These are phyloP conservation scores for Thelephora ganbajun DNA, from an alignment of 768 basidiomycete genomes.

Conservation along the genomic window DNA sequence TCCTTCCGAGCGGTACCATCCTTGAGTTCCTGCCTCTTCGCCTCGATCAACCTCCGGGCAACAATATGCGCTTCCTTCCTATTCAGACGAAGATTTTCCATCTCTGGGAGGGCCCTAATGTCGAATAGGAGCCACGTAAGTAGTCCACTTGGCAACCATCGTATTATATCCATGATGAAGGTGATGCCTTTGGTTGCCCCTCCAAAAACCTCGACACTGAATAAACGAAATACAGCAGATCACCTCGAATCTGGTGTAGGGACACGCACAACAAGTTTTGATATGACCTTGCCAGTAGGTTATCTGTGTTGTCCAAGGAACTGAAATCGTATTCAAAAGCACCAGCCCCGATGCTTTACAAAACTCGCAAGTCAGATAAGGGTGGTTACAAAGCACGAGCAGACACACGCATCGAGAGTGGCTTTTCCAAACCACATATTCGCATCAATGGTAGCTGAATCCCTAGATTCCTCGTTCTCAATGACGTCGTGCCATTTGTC, in stretches of 20 bases:
- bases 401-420: neutral
- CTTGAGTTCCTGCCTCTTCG: constrained; percentile 31
- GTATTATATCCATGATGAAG: constrained; percentile 29
- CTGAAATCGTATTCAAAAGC: constrained; percentile 40
- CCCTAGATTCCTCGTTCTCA: neutral
- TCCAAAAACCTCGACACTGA: constrained; percentile 35
- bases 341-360: neutral
- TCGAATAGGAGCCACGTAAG: constrained; percentile 32
- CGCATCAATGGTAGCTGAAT: neutral
- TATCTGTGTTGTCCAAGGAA: constrained; percentile 31
- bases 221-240: too few species aligned
- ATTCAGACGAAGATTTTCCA: constrained; percentile 22
- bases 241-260: too few species aligned
- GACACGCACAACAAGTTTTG: constrained; percentile 27
- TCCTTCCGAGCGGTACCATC: constrained; percentile 37
- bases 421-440: neutral
- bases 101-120: constrained; percentile 26
- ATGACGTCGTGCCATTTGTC: neutral
- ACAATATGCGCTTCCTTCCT: constrained; percentile 17
- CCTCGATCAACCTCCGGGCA: constrained; percentile 31
- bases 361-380: neutral
- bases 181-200: constrained; percentile 31
- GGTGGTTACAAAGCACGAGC: too few species aligned
- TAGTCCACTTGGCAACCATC: constrained; percentile 26
- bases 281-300: constrained; percentile 41